Evolutionary conservation across 2,329 filamentous ascomycete species (phyloP).

Genomic region (Fusarium sp.): DNA sequence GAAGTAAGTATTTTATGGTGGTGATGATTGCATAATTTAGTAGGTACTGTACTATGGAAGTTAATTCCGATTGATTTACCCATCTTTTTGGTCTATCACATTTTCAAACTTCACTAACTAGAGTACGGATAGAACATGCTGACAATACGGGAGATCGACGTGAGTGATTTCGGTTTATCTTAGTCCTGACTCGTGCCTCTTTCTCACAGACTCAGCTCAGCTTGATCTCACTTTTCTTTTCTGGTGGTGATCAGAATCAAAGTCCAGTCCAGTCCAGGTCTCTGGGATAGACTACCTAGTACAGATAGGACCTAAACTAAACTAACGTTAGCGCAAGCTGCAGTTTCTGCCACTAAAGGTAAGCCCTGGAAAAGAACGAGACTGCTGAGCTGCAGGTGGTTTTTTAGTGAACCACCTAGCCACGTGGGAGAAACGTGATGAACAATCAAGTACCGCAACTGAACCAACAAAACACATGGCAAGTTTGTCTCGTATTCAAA

Average conservation of each 20-base stretch:
- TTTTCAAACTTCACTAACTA: neutral
- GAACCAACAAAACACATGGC: neutral
- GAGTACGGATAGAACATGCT: conserved; percentile 15
- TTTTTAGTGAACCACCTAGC: conserved; percentile 8
- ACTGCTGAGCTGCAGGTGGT: conserved; percentile 12
- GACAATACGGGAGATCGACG: conserved; percentile 44
- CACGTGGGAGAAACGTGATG: conserved; percentile 45
- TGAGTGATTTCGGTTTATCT: conserved; percentile 26
- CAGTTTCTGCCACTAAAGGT: neutral
- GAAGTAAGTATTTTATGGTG: neutral
- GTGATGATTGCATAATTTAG: neutral
- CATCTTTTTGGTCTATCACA: neutral
- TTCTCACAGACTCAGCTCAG: neutral
- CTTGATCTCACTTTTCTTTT: neutral
- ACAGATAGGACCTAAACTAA: neutral
- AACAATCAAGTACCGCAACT: conserved; percentile 9
- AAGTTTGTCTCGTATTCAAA: neutral
- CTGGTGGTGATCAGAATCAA: neutral
- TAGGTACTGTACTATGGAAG: neutral
- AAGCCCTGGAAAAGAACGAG: conserved; percentile 3
- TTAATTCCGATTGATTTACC: neutral
- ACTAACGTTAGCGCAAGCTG: neutral
- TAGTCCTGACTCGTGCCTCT: conserved; percentile 37
- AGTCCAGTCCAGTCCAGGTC: neutral
- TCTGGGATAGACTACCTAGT: neutral